Base-by-base conservation (phyloP, 2,329 filamentous ascomycete species). In the Diaporthe ampelina region DNA sequence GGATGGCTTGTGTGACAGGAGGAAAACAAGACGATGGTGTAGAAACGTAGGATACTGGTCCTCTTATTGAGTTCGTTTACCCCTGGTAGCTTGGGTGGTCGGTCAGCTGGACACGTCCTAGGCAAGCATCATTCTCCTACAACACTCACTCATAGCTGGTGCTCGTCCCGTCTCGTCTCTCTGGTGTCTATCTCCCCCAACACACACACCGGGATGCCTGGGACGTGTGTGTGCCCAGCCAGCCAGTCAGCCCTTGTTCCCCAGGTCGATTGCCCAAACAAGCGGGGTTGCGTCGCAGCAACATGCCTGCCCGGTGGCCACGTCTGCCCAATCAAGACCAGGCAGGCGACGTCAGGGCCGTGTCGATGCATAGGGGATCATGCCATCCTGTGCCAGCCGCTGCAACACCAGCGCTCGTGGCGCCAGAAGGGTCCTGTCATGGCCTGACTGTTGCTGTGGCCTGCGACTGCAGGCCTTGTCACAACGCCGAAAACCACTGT, bases 271-370 rank as follows among this genome's bases (percentile, higher is more conserved):
- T 11, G 19, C 45, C 57, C 70, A 72, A 54, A 21, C 45, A 63
- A 72, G 70, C 45, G 70, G 70, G 70, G 70, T 72, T 10, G 37
- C 24, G 57, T 63, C 45, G 70, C 70, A 72, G 70, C 45, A 72
- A 26, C 57, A 63, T 72, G 70, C 70, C 59, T 72, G 43, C 37
- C 10, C n/a, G 26, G 15, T 35, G 45, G 29, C 48, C 57, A 32
- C 21, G 40, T 21, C 43, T 54, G 63, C 48, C 70, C 70, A 72
- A 72, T 72, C 70, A 72, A 40, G 59, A 15, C 35, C 29, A 21
- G 26, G n/a, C 70, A 4, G 70, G 19, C 45, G 58, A 63, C 57
- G 70, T 72, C 58, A 56, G 57, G 50, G 35, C 24, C 70, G 48
- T 72, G 45, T 72, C n/a, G 24, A 13, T 54, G 57, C 45, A 61